A percentile compares a stretch with the other conserved stretches of the same genome.
Evolutionary conservation across 331 rosid species (phyloP).

Genomic region (Rhamnella rubrinervis): DNA sequence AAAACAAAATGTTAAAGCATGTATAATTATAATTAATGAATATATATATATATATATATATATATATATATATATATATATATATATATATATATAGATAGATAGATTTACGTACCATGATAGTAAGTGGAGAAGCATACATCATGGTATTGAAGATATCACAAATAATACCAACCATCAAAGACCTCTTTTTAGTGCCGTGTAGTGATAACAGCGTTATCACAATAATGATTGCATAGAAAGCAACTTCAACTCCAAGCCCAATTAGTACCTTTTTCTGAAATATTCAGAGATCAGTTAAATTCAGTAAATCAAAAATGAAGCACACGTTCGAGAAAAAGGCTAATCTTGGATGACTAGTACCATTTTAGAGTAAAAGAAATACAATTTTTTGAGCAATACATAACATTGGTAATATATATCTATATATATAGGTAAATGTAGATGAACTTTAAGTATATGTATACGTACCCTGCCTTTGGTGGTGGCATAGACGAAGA

Average conservation of each 20-base stretch:
- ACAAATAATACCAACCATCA: slow-evolving; percentile 47
- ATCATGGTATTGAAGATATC: slow-evolving; percentile 55
- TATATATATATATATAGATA: neutral
- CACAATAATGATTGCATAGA: slow-evolving; percentile 34
- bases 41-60: no score
- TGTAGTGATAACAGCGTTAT: slow-evolving; percentile 40
- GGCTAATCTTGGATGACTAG: no score
- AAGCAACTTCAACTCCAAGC: slow-evolving; percentile 29
- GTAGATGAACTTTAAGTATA: no score
- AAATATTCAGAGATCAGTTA: slow-evolving; percentile 1
- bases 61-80: neutral
- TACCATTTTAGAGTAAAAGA: no score
- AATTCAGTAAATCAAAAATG: neutral
- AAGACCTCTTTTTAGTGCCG: slow-evolving; percentile 31
- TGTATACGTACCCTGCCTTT: slow-evolving; percentile 49
- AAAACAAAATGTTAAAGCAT: neutral
- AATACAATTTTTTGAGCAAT: neutral
- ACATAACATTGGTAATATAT: neutral
- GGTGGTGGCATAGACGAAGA: slow-evolving; percentile 28
- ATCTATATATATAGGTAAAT: no score
- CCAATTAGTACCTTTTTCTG: slow-evolving; percentile 42
- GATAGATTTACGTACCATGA: slow-evolving; percentile 47
- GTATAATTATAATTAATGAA: neutral
- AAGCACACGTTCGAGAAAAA: no score
- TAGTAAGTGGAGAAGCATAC: slow-evolving; percentile 63